Conservation (phyloP, 371 early-diverging fungal species). For the Rhizopus arrhizus region DNA sequence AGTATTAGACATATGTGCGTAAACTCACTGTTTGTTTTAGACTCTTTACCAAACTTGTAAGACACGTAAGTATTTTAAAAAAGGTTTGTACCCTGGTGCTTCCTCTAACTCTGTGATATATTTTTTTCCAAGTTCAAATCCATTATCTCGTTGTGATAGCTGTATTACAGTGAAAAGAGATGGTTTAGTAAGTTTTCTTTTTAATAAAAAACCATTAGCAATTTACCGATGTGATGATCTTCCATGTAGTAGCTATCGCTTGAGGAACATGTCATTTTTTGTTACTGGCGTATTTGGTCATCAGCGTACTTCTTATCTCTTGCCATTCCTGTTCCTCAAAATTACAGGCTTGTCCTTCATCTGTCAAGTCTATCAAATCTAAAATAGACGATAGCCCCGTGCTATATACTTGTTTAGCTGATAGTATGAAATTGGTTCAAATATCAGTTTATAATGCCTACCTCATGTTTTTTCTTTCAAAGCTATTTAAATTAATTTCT, state of each 20-base stretch:
- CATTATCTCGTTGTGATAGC: neutral
- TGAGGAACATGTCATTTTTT: conserved; percentile 9
- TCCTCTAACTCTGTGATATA: neutral
- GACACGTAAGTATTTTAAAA: conserved; percentile 1
- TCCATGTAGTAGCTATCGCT: conserved; percentile 4
- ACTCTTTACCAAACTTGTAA: conserved; percentile 4
- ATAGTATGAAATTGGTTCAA: conserved; percentile 9
- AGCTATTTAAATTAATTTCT: conserved; percentile 5
- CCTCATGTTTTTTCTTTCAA: conserved; percentile 13
- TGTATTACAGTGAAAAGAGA: conserved; percentile 1
- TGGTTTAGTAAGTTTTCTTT: neutral
- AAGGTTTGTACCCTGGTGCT: neutral
- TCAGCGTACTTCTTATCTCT: conserved; percentile 3
- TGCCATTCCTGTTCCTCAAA: conserved; percentile 13
- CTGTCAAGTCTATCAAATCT: conserved; percentile 13
- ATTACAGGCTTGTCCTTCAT: conserved; percentile 6
- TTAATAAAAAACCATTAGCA: neutral
- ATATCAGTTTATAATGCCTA: conserved; percentile 9
- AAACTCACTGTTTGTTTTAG: neutral
- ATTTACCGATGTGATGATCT: conserved; percentile 5
- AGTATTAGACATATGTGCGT: conserved; percentile 3
- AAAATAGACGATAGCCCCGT: conserved; percentile 7
- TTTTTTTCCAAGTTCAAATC: neutral
- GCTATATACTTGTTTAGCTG: conserved; percentile 13
- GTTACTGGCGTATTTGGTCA: conserved; percentile 3